Evolutionary conservation across 768 basidiomycete species (phyloP), one percentile per base, ranked within the genome.

Genomic region (Lactifluus pinguis): DNA sequence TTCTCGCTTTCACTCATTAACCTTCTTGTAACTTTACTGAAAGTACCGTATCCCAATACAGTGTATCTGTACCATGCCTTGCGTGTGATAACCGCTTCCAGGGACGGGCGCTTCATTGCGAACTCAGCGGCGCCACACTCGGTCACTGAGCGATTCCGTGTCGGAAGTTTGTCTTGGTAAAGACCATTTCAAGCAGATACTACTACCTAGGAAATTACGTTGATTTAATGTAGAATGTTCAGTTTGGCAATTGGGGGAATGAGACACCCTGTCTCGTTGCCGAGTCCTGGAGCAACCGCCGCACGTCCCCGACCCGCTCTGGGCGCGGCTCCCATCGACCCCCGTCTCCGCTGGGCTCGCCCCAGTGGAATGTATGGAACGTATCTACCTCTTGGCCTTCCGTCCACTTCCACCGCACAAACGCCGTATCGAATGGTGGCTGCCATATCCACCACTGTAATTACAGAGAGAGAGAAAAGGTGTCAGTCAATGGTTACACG

Each of bases 291-390:
- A 74, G 61, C 45, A 79, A 61, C 38, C 50, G 56, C 48, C 75
- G 69, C 51, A 79, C 72, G 11, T 78, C 77, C 42, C 60, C 64
- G 30, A 79, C 71, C 41, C 75, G 72, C 36, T 65, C 60, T 32
- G 71, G 70, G 48, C 74, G 68, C 0, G 68, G 74, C 55, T 59
- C 67, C 76, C 78, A 78, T 32, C 65, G 53, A 2, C 73, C 74
- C 19, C 38, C 48, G 32, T 75, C 69, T 4, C 53, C 67, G 4
- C 62, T 70, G 6, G 57, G 71, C 53, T 78, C 77, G 10, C 76
- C 78, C 79, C 80, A 80, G 63, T 79, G 77, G 59, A 79, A 80
- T 0, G 77, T 73, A 60, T 80, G 79, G 66, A 80, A 80, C 9
- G 79, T 76, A 60, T 80, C 80, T 17, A 81, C 79, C 57, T 80